These are phyloP conservation scores for Calocybe indica DNA, from an alignment of 768 basidiomycete genomes.

Conservation along the genomic window DNA sequence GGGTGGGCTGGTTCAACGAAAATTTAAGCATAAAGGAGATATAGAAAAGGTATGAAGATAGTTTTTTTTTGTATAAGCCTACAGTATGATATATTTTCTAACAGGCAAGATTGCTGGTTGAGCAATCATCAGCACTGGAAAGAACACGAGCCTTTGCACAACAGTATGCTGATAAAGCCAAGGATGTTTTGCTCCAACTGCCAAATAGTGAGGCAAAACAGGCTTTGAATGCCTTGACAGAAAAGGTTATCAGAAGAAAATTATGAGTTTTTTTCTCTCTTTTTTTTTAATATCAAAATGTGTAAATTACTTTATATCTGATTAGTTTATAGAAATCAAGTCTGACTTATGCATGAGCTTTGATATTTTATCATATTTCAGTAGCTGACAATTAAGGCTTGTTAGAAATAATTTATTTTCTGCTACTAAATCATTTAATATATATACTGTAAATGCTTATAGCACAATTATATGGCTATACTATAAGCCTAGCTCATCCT, in stretches of 20 bases:
- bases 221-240: conserved; percentile 70
- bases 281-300: not conserved
- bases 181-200: conserved; percentile 59
- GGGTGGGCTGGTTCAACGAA: conserved; percentile 78
- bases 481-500: not conserved
- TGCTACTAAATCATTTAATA: not conserved
- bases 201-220: conserved; percentile 82
- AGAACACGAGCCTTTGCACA: conserved; percentile 77
- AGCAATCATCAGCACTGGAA: conserved; percentile 71
- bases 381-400: not conserved
- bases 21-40: conserved; percentile 78
- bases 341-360: not conserved
- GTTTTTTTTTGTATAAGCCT: not conserved
- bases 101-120: conserved; percentile 73
- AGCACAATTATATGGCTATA: not conserved
- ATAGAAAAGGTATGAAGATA: conserved; percentile 63
- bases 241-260: conserved; percentile 59
- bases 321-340: not conserved
- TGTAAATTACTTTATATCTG: no score
- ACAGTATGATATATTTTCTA: not conserved
- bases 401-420: not conserved
- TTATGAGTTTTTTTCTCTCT: no score
- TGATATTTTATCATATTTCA: not conserved
- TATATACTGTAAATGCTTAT: not conserved
- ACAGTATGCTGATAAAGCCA: conserved; percentile 74